These are phyloP conservation scores for Porogramme epimiltina DNA, from an alignment of 1,284 basidiomycete species.

Conservation along the genomic window DNA sequence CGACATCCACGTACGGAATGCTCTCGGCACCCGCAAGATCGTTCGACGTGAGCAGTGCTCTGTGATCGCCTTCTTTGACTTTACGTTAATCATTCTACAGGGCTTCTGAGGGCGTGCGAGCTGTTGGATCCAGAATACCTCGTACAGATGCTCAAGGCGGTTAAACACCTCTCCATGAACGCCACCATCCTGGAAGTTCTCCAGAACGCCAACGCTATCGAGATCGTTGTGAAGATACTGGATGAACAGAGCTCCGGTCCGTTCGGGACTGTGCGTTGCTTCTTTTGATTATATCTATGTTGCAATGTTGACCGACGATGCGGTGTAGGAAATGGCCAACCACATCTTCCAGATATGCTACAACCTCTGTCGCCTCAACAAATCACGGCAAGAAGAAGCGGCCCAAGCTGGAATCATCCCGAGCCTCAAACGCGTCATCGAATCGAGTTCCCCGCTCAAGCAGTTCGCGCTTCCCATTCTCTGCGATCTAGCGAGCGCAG, in stretches of 20 bases:
- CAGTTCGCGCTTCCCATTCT: constrained; percentile 97
- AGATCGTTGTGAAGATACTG: constrained; percentile 84
- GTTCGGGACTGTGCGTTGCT: constrained; percentile 73
- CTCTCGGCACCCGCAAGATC: constrained; percentile 87
- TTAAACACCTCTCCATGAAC: constrained; percentile 96
- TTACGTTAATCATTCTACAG: constrained; percentile 40
- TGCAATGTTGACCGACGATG: neutral
- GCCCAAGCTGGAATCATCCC: constrained; percentile 95
- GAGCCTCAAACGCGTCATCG: constrained; percentile 84
- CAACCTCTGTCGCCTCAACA: constrained; percentile 93
- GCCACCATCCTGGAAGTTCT: constrained; percentile 88
- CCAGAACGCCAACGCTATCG: constrained; percentile 95
- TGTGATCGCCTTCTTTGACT: neutral
- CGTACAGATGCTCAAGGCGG: constrained; percentile 88
- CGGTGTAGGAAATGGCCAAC: constrained; percentile 84
- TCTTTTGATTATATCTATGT: neutral
- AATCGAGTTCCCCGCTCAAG: constrained; percentile 87
- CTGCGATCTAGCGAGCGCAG: constrained; percentile 92
- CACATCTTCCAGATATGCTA: constrained; percentile 95
- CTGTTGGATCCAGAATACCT: constrained; percentile 83
- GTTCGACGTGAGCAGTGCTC: constrained; percentile 70
- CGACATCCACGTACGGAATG: constrained; percentile 90
- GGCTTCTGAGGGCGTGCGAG: constrained; percentile 83
- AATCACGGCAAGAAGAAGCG: constrained; percentile 93
- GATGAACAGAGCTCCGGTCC: constrained; percentile 80